A percentile compares a stretch with the other conserved stretches of the same genome.
Conservation (phyloP, 257 asterid genomes). For the Anisodus acutangulus region DNA sequence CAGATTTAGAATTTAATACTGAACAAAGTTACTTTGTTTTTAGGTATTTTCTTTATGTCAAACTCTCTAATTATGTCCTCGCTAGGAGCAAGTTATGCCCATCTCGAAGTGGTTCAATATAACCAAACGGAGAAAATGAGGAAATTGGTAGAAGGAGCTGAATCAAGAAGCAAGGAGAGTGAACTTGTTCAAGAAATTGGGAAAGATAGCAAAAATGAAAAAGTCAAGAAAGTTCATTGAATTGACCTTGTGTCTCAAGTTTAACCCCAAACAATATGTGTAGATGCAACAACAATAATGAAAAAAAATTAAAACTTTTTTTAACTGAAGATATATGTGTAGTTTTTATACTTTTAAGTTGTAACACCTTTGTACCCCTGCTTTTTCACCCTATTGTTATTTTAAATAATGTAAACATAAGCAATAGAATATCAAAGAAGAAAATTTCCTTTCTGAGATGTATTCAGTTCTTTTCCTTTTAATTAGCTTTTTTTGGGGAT, state of each 20-base stretch:
- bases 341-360: not conserved
- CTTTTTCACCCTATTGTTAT: too few species aligned
- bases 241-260: not conserved
- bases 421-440: too few species aligned
- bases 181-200: not conserved
- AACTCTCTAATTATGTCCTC: conserved; percentile 24
- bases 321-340: not conserved
- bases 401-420: too few species aligned
- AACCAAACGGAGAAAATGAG: conserved; percentile 19
- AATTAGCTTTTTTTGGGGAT: too few species aligned
- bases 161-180: not conserved
- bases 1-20: too few species aligned
- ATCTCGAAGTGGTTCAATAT: not conserved
- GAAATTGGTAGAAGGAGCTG: not conserved
- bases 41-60: too few species aligned
- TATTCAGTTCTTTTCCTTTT: too few species aligned
- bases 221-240: conserved; percentile 23
- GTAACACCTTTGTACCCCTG: too few species aligned
- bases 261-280: not conserved
- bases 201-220: not conserved
- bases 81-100: conserved; percentile 20
- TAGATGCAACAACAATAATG: not conserved
- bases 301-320: too few species aligned
- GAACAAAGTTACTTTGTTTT: too few species aligned
- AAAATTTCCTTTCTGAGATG: too few species aligned